These are phyloP conservation scores for Mangifera indica DNA, from an alignment of 345 rosid genomes.

Conservation along the genomic window DNA sequence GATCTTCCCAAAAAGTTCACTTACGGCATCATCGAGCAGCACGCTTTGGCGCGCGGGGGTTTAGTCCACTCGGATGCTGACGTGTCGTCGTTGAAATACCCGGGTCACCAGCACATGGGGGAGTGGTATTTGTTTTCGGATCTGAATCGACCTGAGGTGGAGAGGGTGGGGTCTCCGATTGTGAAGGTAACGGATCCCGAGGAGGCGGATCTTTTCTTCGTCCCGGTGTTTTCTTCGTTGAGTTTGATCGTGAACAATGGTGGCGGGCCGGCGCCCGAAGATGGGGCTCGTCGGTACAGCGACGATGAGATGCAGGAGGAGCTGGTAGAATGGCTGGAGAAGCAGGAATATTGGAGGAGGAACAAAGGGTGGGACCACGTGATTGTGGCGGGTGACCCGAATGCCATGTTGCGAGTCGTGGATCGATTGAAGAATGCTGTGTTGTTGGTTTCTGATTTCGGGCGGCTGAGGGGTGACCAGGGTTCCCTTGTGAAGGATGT, in stretches of 20 bases:
- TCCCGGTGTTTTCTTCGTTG: slow-evolving; percentile 83
- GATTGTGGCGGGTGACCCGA: slow-evolving; percentile 85
- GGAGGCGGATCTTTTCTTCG: slow-evolving; percentile 83
- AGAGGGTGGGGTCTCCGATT: slow-evolving; percentile 63
- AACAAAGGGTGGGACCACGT: slow-evolving; percentile 78
- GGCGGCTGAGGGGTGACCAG: slow-evolving; percentile 76
- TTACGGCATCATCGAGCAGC: slow-evolving; percentile 72
- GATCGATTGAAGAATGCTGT: slow-evolving; percentile 68
- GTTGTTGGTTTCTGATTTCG: slow-evolving; percentile 75
- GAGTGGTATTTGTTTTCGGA: slow-evolving; percentile 92
- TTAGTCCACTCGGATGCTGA: slow-evolving; percentile 33
- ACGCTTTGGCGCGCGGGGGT: slow-evolving; percentile 71
- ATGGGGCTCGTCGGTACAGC: slow-evolving; percentile 52
- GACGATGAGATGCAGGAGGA: slow-evolving; percentile 85
- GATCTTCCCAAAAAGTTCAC: slow-evolving; percentile 80
- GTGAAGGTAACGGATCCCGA: slow-evolving; percentile 62
- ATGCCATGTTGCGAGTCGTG: slow-evolving; percentile 65
- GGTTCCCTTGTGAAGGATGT: slow-evolving; percentile 92
- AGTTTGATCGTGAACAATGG: slow-evolving; percentile 67
- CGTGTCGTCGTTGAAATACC: slow-evolving; percentile 57
- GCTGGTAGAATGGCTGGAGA: slow-evolving; percentile 77
- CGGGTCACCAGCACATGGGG: slow-evolving; percentile 99
- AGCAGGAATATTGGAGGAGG: slow-evolving; percentile 80
- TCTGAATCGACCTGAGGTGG: slow-evolving; percentile 51
- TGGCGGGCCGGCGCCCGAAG: slow-evolving; percentile 27